phyloP scores from a whole-genome alignment of 1,139 yeast species.

The Geotrichum aggregatum region DNA sequence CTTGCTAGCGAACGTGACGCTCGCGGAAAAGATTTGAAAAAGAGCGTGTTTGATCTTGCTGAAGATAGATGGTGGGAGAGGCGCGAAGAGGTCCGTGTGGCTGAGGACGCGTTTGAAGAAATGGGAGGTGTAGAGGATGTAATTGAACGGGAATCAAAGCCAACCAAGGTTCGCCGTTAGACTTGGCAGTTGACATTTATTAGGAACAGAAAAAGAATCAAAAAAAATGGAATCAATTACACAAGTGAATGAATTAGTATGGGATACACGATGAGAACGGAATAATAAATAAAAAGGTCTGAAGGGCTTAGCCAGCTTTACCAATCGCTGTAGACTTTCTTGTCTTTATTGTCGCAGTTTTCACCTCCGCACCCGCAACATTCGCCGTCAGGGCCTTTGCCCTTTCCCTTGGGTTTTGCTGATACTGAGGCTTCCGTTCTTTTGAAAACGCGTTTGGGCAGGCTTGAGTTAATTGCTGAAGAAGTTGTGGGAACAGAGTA shows the following conservation, averaged over 20 bases:
- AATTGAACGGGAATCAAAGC: constrained; percentile 61
- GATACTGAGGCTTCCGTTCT: neutral
- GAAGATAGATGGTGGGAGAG: constrained; percentile 99
- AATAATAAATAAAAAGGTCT: neutral
- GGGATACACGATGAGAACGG: neutral
- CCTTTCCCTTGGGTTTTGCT: neutral
- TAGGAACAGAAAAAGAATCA: neutral
- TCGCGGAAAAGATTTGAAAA: constrained; percentile 87
- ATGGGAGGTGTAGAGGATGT: constrained; percentile 89
- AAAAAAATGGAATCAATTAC: neutral
- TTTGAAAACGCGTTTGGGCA: constrained; percentile 19
- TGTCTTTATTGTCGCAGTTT: constrained; percentile 22
- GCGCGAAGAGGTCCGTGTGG: constrained; percentile 82
- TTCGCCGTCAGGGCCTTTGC: constrained; percentile 20
- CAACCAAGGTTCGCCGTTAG: constrained; percentile 28
- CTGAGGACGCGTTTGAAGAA: constrained; percentile 86
- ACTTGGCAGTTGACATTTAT: neutral
- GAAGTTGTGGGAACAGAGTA: neutral
- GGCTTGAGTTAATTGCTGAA: neutral
- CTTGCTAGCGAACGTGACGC: constrained; percentile 64
- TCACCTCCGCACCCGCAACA: constrained; percentile 48
- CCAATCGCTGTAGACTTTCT: constrained; percentile 21
- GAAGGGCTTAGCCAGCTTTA: neutral
- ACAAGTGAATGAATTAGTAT: neutral
- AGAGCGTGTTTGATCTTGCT: constrained; percentile 82